These are phyloP conservation scores for Cronartium quercuum DNA, from an alignment of 1,284 basidiomycete genomes.

Conservation along the genomic window DNA sequence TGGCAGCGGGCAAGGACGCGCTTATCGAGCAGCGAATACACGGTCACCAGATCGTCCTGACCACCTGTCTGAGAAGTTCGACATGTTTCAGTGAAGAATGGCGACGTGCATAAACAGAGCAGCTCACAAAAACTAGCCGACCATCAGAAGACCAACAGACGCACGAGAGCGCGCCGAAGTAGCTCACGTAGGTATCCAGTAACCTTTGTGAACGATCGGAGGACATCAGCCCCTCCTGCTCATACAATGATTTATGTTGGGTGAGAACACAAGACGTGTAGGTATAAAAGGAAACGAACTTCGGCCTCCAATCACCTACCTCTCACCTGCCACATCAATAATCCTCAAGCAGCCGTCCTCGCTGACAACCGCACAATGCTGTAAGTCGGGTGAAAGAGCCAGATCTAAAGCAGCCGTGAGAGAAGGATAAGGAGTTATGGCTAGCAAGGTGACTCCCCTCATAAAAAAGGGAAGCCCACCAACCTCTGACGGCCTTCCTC, in stretches of 20 bases:
- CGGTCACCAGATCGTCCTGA: slow-evolving; percentile 88
- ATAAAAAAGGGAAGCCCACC: background rate
- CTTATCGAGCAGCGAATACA: slow-evolving; percentile 84
- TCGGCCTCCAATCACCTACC: slow-evolving; percentile 55
- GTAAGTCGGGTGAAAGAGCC: slow-evolving; percentile 81
- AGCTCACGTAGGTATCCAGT: slow-evolving; percentile 80
- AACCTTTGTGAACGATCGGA: slow-evolving; percentile 54
- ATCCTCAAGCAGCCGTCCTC: slow-evolving; percentile 83
- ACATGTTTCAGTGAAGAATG: background rate
- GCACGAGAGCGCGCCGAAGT: slow-evolving; percentile 82
- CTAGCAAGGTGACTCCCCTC: background rate
- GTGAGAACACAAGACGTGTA: no score
- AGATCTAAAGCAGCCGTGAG: slow-evolving; percentile 57
- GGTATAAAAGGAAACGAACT: no score
- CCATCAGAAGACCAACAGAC: slow-evolving; percentile 93
- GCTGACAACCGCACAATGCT: slow-evolving; percentile 73
- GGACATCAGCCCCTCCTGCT: no score
- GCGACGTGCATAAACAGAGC: background rate
- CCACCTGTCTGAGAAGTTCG: slow-evolving; percentile 60
- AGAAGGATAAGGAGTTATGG: background rate
- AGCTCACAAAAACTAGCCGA: slow-evolving; percentile 71
- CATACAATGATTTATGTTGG: no score
- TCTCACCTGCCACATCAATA: slow-evolving; percentile 74
- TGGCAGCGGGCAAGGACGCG: slow-evolving; percentile 92
- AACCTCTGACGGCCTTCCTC: slow-evolving; percentile 22